Evolutionary conservation across 2,329 filamentous ascomycete genomes (phyloP).

Genomic region (Epichloe hybrida): DNA sequence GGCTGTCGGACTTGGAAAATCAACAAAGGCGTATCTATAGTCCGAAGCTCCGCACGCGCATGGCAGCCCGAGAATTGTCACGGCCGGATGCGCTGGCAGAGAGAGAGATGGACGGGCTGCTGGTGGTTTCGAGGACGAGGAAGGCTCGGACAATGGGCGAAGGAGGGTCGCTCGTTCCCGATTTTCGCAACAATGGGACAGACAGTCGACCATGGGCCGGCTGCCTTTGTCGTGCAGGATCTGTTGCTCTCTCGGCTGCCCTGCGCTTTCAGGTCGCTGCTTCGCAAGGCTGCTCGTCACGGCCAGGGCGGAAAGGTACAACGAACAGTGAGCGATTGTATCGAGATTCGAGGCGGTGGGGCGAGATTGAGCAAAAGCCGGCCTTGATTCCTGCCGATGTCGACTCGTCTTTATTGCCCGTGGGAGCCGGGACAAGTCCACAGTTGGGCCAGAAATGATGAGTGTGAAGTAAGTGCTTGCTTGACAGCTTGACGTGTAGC

Average conservation of each 20-base stretch:
- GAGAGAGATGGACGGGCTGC: not conserved
- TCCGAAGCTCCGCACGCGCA: not conserved
- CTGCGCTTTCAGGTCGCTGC: not conserved
- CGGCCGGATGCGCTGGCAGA: not conserved
- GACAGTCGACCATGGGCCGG: not conserved
- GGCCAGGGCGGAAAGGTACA: not conserved
- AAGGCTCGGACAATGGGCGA: not conserved
- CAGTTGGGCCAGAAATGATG: not conserved
- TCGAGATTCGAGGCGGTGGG: not conserved
- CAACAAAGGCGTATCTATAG: not conserved
- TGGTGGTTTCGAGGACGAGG: not conserved
- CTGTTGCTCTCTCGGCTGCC: not conserved
- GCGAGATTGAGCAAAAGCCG: not conserved
- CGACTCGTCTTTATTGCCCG: not conserved
- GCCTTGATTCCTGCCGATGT: not conserved
- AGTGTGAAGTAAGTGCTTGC: not conserved
- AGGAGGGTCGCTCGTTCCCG: not conserved
- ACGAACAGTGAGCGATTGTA: not conserved
- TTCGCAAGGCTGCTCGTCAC: not conserved
- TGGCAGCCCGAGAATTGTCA: not conserved
- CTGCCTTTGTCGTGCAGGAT: not conserved
- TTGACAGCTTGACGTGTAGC: not conserved
- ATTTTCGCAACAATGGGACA: not conserved
- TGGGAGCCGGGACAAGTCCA: not conserved
- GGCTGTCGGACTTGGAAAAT: not conserved